Base-by-base conservation (phyloP, 768 basidiomycete species). In the Cyclocybe aegerita region DNA sequence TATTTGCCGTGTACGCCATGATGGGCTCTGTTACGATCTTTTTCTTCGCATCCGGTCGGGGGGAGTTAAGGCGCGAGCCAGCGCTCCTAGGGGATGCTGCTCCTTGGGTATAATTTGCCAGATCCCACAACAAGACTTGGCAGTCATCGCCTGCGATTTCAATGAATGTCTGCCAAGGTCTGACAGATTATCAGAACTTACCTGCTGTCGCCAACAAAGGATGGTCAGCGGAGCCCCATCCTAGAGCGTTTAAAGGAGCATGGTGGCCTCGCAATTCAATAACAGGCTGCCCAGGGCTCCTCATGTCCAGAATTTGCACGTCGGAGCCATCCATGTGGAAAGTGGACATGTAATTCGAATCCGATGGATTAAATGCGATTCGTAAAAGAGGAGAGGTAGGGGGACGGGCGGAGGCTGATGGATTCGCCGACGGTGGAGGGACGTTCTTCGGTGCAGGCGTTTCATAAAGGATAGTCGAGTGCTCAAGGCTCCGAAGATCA, bases 391-490 rank as follows among this genome's bases (percentile, higher is more conserved):
- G 88, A 8, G 89, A 88, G 1, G 91, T 87, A 6, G 82, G 85
- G 15, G 85, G 89, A 5, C 88, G 82, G 8, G 83, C 81, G 14
- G 79, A 74, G 4, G 80, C 58, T 7, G 85, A 81, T 9, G 81
- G 72, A 7, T 86, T 82, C 7, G 77, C 64, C 8, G 84, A 64
- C 0, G 82, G 79, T 23, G 82, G 77, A 3, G 83, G 77, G 2
- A 81, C 71, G 58, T 83, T 82, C 67, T 90, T 90, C 0, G 90
- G 89, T 4, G 86, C 80, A 2, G 89, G 88, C 0, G 88, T 90
- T 73, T 99, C 97, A 68, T 98, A 99, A 36, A 98, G 78, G 61
- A 99, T 99, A 9, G 97, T 99, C 9, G 93, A 97, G 70, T 98
- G 97, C 66, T 99, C 97, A 39, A 99, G 79, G 58, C 90, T 92